Percentiles rank a stretch among this genome's conserved stretches.
Evolutionary conservation across 805 yeast species (phyloP).

Genomic region (Debaryomyces castellii): DNA sequence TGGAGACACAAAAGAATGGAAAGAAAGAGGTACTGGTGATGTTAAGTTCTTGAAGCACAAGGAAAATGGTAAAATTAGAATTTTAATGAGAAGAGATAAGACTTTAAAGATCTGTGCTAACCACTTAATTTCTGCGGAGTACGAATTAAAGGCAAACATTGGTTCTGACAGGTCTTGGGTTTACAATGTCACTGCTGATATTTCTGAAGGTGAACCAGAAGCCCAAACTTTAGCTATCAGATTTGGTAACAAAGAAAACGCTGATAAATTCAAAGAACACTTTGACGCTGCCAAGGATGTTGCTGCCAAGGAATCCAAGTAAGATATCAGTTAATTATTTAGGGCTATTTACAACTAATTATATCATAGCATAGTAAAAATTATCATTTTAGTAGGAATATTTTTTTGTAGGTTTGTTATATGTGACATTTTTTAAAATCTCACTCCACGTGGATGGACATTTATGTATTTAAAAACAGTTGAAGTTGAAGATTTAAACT

Average conservation of each 20-base stretch:
- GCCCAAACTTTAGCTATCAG: conserved; percentile 96
- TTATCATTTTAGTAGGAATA: neutral
- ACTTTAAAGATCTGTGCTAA: conserved; percentile 97
- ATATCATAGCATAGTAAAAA: neutral
- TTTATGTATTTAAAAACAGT: neutral
- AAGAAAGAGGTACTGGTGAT: conserved; percentile 99
- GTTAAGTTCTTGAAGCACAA: conserved; percentile 93
- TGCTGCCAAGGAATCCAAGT: conserved; percentile 4
- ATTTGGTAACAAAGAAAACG: conserved; percentile 88
- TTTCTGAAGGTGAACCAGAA: conserved; percentile 92
- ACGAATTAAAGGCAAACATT: conserved; percentile 83
- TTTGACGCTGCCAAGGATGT: conserved; percentile 83
- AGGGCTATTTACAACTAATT: conserved; percentile 1
- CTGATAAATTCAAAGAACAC: conserved; percentile 91
- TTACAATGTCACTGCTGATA: conserved; percentile 89
- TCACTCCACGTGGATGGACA: conserved; percentile 1
- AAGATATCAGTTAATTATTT: neutral
- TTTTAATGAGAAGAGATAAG: conserved; percentile 98
- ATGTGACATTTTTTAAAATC: neutral
- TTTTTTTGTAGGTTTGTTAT: neutral
- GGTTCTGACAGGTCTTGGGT: conserved; percentile 99
- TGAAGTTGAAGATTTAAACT: neutral
- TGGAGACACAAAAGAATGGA: conserved; percentile 89
- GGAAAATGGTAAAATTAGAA: conserved; percentile 74
- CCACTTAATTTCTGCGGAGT: conserved; percentile 83